Conservation (phyloP, 352 stramenopile species). For the Phytophthora ohioensis region DNA sequence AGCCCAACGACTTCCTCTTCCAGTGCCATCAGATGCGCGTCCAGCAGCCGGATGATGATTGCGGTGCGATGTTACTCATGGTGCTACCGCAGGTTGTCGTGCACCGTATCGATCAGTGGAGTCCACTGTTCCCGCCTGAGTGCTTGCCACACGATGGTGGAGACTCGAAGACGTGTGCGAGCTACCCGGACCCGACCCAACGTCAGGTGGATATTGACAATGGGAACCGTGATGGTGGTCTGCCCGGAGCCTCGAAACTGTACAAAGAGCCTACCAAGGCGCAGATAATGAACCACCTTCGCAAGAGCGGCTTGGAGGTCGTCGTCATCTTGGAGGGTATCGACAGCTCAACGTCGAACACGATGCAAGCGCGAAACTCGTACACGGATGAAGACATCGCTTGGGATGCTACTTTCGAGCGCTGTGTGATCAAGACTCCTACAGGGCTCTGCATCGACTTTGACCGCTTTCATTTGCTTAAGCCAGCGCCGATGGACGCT, state of each 20-base stretch:
- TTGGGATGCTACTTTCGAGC: constrained; percentile 83
- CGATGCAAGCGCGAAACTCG: constrained; percentile 86
- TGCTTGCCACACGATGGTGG: constrained; percentile 60
- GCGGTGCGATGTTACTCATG: constrained; percentile 83
- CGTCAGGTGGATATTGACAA: constrained; percentile 86
- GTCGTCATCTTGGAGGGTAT: constrained; percentile 87
- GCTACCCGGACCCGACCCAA: constrained; percentile 79
- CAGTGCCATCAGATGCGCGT: constrained; percentile 89
- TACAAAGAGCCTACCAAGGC: constrained; percentile 73
- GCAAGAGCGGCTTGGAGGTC: constrained; percentile 77
- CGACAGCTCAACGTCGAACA: constrained; percentile 88
- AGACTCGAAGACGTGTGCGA: constrained; percentile 61
- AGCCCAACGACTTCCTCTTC: constrained; percentile 64
- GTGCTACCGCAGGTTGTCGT: constrained; percentile 84
- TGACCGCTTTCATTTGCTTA: constrained; percentile 82
- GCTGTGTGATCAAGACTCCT: constrained; percentile 69
- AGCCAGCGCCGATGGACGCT: constrained; percentile 68
- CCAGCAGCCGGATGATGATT: constrained; percentile 89
- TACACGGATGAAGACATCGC: constrained; percentile 85
- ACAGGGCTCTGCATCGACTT: constrained; percentile 81
- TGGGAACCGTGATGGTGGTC: constrained; percentile 74
- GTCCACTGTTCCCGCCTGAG: constrained; percentile 81
- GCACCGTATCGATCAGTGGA: constrained; percentile 89
- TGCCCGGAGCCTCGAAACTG: constrained; percentile 29
- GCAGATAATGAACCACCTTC: constrained; percentile 80